phyloP scores from a whole-genome alignment of 345 rosid genomes.

The Gossypium turneri region DNA sequence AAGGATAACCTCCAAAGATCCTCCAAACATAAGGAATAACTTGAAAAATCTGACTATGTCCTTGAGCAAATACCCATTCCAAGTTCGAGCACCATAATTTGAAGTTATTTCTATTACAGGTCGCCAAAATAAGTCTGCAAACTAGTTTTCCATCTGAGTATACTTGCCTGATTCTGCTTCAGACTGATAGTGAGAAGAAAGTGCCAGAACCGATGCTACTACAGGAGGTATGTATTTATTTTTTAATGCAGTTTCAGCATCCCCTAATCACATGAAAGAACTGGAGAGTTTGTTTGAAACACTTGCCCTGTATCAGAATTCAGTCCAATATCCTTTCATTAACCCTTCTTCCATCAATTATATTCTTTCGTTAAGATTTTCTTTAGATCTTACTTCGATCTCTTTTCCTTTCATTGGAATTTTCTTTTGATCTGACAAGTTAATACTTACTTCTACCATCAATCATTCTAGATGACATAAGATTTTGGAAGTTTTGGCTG shows the following conservation, averaged over 20 bases:
- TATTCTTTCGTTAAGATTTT: too few species aligned
- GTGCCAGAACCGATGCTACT: conserved; percentile 28
- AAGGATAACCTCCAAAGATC: background rate
- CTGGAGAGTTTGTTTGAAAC: too few species aligned
- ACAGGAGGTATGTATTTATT: conserved; percentile 33
- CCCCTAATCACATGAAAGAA: background rate
- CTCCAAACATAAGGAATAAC: background rate
- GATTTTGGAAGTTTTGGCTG: background rate
- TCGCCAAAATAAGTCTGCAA: conserved; percentile 57
- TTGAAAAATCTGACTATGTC: background rate
- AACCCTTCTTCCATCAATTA: too few species aligned
- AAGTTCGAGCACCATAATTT: background rate
- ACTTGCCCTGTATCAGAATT: too few species aligned
- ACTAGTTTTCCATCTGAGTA: conserved; percentile 63
- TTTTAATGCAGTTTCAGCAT: background rate
- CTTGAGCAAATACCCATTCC: background rate
- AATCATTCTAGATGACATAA: background rate
- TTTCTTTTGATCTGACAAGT: background rate
- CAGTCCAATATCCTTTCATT: too few species aligned
- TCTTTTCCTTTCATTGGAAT: background rate
- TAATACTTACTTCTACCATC: background rate
- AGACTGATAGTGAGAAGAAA: conserved; percentile 34
- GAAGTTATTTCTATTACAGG: conserved; percentile 33
- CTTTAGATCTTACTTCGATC: too few species aligned
- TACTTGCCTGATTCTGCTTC: conserved; percentile 48